Base-by-base conservation (phyloP, 495 filamentous ascomycete species). In the Hapsidospora chrysogenum region DNA sequence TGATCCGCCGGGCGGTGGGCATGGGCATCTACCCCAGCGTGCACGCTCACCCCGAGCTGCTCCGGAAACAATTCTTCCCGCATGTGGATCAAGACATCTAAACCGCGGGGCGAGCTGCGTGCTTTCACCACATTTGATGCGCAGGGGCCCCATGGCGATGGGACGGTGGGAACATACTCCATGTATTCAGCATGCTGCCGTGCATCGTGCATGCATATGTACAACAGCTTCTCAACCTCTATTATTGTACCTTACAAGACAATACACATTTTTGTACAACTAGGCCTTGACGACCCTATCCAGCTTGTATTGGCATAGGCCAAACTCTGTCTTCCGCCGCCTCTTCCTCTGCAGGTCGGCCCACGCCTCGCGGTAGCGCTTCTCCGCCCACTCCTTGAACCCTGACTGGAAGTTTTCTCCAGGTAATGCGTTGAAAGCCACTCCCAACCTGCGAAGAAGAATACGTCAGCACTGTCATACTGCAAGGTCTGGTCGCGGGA, bases 21-120 rank as follows among this genome's bases (percentile, higher is more conserved):
- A 61, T 94, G 40, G 89, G 89, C 2, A 61, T 97, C 28, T 80
- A 96, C 74, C 92, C 89, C 8, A 85, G 78, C 55, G 80, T 92
- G 36, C 85, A 97, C 64, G 56, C 63, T 41, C 92, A 97, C 58
- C 89, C 89, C n/a, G 83, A 95, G 54, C 62, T 95, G 18, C 50
- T 97, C 48, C 44, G 56, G 29, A 49, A 54, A 33, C 43, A 43
- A 1, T 15, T 35, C 26, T 17, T 37, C 35, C 35, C 35, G 2
- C 17, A 37, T 16, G n/a, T 17, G 26, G 29, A 17, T 13, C 28
- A 14, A 14, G 18, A 35, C 20, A n/a, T 14, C 11, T 17, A 30
- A 17, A 11, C 18, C n/a, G 17, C 38, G 19, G n/a, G 17, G 11
- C 20, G 16, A n/a, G 25, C n/a, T 11, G 3, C 11, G 20, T 6